Evolutionary conservation across 441 rosid species (phyloP), one percentile per base, ranked within the genome.

Genomic region (Populus hybrid): DNA sequence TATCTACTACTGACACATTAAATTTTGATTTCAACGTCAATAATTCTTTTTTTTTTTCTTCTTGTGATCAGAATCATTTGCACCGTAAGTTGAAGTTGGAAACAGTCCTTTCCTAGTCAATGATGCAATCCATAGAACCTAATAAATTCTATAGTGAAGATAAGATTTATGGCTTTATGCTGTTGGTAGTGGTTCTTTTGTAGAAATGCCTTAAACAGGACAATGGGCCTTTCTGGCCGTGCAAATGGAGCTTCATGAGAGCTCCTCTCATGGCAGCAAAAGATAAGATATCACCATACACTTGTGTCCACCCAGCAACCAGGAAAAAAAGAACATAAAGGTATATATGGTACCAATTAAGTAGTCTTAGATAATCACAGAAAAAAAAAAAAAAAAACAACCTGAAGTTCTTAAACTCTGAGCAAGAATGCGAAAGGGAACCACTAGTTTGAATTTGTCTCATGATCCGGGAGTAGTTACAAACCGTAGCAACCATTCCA

Each of bases 301-400:
- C 87, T 80, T 88, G 90, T 33, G 90, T 86, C 93, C 91, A 87
- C 21, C 93, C 91, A 35, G 81, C 91, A 72, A 84, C 91, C 93
- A 88, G 81, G 7, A 2, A 28, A 14, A 64, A 28, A 18, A 33
- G 36, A 33, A 33, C 10, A 9, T 38, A 38, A 38, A 38, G 42
- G 42, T 38, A 38, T 38, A 33, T 33, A 33, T 33, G 40, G 42
- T 7, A 0, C 10, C 6, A 6, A 8, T 26, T 9, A 9, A n/a
- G 28, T 38, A 38, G 16, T 9, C 38, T 73, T 77, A 81, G 3
- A 33, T 20, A 4, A 1, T 23, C 7, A 89, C 91, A 23, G 20
- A 2, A 38, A 38, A 38, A 6, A n/a, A n/a, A n/a, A 36, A 38
- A 9, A 36, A 38, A 7, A n/a, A n/a, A n/a, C 42, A 38, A 38